Conservation (phyloP, 1,284 basidiomycete species). For the Marasmius sp. region DNA sequence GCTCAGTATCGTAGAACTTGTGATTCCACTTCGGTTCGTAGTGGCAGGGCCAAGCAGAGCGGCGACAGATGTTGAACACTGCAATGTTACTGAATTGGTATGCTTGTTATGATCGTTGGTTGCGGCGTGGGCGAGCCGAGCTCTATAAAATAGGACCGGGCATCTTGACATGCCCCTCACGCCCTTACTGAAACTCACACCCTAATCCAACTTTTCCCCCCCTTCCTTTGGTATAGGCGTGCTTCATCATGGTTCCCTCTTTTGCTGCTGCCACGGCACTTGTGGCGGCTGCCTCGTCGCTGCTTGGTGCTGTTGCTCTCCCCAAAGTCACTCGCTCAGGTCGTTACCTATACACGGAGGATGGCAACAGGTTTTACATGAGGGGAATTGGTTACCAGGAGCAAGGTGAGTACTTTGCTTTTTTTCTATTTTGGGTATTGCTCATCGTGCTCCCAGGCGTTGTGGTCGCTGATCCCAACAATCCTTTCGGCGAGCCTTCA, state of each 20-base stretch:
- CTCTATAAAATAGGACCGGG: not conserved
- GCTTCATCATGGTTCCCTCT: not conserved
- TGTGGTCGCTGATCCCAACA: constrained; percentile 49
- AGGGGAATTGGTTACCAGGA: constrained; percentile 92
- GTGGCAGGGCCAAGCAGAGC: too few species aligned
- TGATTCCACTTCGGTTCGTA: too few species aligned
- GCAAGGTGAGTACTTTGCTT: constrained; percentile 54
- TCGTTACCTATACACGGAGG: constrained; percentile 76
- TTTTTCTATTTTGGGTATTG: not conserved
- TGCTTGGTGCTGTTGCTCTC: constrained; percentile 48
- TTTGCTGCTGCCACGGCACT: constrained; percentile 2
- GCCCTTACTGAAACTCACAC: not conserved
- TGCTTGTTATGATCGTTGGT: too few species aligned
- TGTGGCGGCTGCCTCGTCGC: constrained; percentile 7
- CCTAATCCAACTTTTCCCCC: not conserved
- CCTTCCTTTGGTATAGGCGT: not conserved
- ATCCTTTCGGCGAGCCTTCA: constrained; percentile 78
- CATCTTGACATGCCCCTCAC: not conserved
- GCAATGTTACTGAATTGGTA: too few species aligned
- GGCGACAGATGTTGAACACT: too few species aligned
- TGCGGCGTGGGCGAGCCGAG: not conserved
- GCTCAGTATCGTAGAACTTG: too few species aligned
- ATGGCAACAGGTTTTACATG: constrained; percentile 83
- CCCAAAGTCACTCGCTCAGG: constrained; percentile 62
- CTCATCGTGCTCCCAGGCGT: constrained; percentile 34